Conservation (phyloP, 2,329 filamentous ascomycete genomes). For the Claviceps sp. region DNA sequence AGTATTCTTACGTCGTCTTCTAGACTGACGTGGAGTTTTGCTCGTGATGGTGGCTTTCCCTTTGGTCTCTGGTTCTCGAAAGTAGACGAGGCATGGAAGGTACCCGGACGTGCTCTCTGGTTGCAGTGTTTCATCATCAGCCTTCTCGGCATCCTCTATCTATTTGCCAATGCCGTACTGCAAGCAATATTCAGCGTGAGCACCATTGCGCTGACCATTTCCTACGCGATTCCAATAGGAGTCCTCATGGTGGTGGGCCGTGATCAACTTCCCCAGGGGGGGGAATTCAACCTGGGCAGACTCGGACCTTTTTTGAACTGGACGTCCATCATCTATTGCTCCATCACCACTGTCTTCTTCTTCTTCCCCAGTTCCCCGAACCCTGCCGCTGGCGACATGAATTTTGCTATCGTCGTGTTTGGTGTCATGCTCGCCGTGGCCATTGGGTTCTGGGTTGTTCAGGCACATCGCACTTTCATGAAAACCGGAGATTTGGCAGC, state of each 20-base stretch:
- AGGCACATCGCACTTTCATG: constrained; percentile 24
- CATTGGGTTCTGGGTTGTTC: constrained; percentile 35
- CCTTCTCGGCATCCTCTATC: constrained; percentile 39
- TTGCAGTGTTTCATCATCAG: constrained; percentile 30
- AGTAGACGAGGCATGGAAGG: constrained; percentile 34
- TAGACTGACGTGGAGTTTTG: constrained; percentile 39
- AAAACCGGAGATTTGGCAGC: constrained; percentile 8
- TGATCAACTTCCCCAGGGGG: constrained; percentile 33
- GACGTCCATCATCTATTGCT: constrained; percentile 37
- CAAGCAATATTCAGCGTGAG: constrained; percentile 40
- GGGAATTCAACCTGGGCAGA: constrained; percentile 29
- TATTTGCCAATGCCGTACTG: constrained; percentile 39
- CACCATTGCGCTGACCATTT: constrained; percentile 42
- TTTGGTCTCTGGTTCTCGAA: constrained; percentile 30
- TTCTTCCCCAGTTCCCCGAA: constrained; percentile 35
- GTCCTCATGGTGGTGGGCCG: constrained; percentile 35
- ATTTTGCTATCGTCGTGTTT: constrained; percentile 43
- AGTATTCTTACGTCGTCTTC: constrained; percentile 37
- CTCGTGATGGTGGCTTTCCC: constrained; percentile 36
- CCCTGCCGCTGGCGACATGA: constrained; percentile 36
- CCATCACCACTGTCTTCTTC: constrained; percentile 40
- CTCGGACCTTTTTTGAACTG: constrained; percentile 31
- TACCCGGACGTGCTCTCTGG: constrained; percentile 38
- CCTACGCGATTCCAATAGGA: constrained; percentile 33
- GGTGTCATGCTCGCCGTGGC: constrained; percentile 39